A percentile compares a stretch with the other conserved stretches of the same genome.
Evolutionary conservation across 352 stramenopile genomes (phyloP).

Genomic region (Peronosclerospora sorghi): DNA sequence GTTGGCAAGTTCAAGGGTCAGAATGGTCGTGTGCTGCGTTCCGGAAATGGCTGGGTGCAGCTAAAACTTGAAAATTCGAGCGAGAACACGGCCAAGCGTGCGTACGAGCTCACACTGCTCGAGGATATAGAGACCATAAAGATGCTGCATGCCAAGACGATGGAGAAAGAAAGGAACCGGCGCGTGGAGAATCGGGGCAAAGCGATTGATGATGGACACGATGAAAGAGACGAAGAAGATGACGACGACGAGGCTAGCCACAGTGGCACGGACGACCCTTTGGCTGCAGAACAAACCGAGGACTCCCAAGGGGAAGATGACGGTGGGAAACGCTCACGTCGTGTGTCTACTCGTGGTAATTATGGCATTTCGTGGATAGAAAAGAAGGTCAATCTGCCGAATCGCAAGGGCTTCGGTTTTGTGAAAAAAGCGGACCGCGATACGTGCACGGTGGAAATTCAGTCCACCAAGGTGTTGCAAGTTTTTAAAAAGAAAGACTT

Average conservation of each 20-base stretch:
- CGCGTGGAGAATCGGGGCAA: slow-evolving; percentile 21
- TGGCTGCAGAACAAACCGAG: slow-evolving; percentile 44
- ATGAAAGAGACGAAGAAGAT: slow-evolving; percentile 44
- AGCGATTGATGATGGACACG: slow-evolving; percentile 13
- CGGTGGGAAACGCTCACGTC: slow-evolving; percentile 45
- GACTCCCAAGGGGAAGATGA: slow-evolving; percentile 76
- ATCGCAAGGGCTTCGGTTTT: slow-evolving; percentile 61
- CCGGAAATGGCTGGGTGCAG: slow-evolving; percentile 84
- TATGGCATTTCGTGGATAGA: slow-evolving; percentile 85
- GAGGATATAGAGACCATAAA: slow-evolving; percentile 79
- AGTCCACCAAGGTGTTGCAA: slow-evolving; percentile 55
- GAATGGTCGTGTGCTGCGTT: slow-evolving; percentile 63
- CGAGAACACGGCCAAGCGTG: slow-evolving; percentile 79
- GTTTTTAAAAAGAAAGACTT: slow-evolving; percentile 86
- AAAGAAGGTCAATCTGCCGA: slow-evolving; percentile 69
- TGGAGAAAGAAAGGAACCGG: slow-evolving; percentile 48
- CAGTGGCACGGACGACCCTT: slow-evolving; percentile 42
- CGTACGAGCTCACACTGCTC: slow-evolving; percentile 78
- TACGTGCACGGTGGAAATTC: slow-evolving; percentile 76
- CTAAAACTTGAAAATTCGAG: slow-evolving; percentile 72
- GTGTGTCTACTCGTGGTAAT: slow-evolving; percentile 62
- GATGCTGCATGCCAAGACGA: slow-evolving; percentile 49
- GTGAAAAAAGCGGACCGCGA: slow-evolving; percentile 80
- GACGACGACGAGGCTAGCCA: slow-evolving; percentile 38
- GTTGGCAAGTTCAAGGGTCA: slow-evolving; percentile 81